Conservation (phyloP, 169 alveolate genomes). For the Babesia gibsoni region DNA sequence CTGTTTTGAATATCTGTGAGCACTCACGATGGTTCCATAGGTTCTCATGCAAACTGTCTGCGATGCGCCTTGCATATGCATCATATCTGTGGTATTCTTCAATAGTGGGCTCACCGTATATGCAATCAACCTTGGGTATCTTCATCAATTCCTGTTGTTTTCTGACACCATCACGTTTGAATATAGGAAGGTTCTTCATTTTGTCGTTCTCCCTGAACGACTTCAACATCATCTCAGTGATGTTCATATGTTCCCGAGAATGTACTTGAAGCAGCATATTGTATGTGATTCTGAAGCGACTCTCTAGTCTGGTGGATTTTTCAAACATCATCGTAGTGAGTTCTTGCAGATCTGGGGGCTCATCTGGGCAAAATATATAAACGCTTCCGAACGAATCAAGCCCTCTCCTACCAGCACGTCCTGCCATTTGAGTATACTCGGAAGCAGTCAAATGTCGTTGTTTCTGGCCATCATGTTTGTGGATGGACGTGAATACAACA, state of each 20-base stretch:
- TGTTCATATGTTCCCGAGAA: slow-evolving; percentile 75
- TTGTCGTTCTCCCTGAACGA: slow-evolving; percentile 83
- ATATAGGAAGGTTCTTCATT: slow-evolving; percentile 64
- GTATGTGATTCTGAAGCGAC: slow-evolving; percentile 91
- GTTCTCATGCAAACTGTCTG: slow-evolving; percentile 29
- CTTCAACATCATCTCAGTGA: slow-evolving; percentile 81
- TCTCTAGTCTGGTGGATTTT: slow-evolving; percentile 80
- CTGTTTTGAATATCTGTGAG: slow-evolving; percentile 41
- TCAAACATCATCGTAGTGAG: slow-evolving; percentile 82
- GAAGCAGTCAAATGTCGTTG: slow-evolving; percentile 88
- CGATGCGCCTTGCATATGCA: slow-evolving; percentile 19
- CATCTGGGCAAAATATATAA: slow-evolving; percentile 84
- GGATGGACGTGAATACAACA: slow-evolving; percentile 91
- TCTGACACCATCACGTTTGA: slow-evolving; percentile 28
- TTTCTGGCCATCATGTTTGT: slow-evolving; percentile 90
- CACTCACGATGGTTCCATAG: slow-evolving; percentile 59
- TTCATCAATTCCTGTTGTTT: slow-evolving; percentile 52
- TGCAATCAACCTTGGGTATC: slow-evolving; percentile 46
- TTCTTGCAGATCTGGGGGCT: slow-evolving; percentile 86
- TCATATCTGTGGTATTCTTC: slow-evolving; percentile 45
- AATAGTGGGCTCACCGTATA: slow-evolving; percentile 61
- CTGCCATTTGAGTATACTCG: slow-evolving; percentile 98
- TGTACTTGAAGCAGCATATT: slow-evolving; percentile 84
- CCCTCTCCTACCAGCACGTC: slow-evolving; percentile 99
- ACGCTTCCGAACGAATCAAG: slow-evolving; percentile 94